A percentile compares a stretch with the other conserved stretches of the same genome.
Evolutionary conservation across 2,329 filamentous ascomycete genomes (phyloP).

Genomic region (Colletotrichum camelliae): DNA sequence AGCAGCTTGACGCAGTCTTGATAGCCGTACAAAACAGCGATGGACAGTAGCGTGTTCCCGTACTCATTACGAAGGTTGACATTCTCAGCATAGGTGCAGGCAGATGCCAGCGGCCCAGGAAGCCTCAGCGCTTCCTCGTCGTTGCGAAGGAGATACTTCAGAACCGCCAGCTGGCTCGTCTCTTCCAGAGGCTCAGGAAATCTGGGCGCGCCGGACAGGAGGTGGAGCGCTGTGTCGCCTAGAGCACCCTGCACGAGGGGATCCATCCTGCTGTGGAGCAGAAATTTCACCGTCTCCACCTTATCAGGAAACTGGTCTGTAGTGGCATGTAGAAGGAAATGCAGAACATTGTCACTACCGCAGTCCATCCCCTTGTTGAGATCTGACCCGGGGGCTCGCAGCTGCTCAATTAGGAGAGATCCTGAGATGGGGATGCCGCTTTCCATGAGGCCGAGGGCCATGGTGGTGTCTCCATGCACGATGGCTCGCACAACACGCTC

Average conservation of each 20-base stretch:
- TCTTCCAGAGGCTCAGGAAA: no score
- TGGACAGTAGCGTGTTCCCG: background rate
- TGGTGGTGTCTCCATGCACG: background rate
- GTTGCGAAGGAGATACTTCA: no score
- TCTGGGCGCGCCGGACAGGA: no score
- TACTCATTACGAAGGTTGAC: background rate
- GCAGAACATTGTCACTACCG: background rate
- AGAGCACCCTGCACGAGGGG: no score
- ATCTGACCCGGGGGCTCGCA: background rate
- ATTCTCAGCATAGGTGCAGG: background rate
- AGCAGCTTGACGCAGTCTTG: background rate
- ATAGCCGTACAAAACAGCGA: background rate
- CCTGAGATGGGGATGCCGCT: background rate
- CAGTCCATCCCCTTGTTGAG: background rate
- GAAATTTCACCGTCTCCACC: no score
- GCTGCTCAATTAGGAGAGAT: background rate
- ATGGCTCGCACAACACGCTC: background rate
- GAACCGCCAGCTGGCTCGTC: no score
- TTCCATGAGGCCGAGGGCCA: background rate
- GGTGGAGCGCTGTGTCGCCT: no score
- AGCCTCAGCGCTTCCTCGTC: no score
- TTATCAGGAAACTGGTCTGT: background rate
- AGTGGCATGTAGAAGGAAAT: background rate
- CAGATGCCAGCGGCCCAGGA: background rate
- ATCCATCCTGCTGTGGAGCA: no score